Percentiles rank a stretch among this genome's conserved stretches.
These are phyloP conservation scores for Gossypium longicalyx DNA, from an alignment of 345 rosid species.

Conservation along the genomic window DNA sequence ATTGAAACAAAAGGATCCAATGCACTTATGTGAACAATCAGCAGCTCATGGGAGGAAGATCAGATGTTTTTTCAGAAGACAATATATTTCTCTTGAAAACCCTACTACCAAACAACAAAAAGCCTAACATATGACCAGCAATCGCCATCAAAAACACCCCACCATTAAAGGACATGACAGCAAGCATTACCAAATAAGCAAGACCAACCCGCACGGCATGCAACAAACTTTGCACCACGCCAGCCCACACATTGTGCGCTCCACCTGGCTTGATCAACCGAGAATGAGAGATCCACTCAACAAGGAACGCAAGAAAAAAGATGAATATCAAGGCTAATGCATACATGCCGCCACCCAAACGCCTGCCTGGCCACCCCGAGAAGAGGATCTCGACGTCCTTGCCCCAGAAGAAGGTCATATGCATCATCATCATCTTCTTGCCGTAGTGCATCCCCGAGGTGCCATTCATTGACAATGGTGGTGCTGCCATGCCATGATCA, in stretches of 20 bases:
- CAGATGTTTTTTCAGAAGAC: slow-evolving; percentile 6
- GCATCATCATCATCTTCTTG: slow-evolving; percentile 24
- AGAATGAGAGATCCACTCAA: slow-evolving; percentile 34
- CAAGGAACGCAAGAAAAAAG: slow-evolving; percentile 23
- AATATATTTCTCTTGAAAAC: slow-evolving; percentile 17
- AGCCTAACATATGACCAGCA: slow-evolving; percentile 40
- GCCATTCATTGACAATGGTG: slow-evolving; percentile 20
- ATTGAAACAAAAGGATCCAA: background rate
- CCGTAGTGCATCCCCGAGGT: slow-evolving; percentile 19
- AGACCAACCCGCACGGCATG: slow-evolving; percentile 32
- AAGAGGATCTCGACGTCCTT: slow-evolving; percentile 33
- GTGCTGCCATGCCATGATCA: slow-evolving; percentile 12
- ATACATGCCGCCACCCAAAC: slow-evolving; percentile 28
- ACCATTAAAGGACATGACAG: slow-evolving; percentile 44
- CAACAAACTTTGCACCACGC: slow-evolving; percentile 28
- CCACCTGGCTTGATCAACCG: slow-evolving; percentile 16
- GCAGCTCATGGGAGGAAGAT: slow-evolving; percentile 31
- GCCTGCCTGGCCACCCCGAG: slow-evolving; percentile 35
- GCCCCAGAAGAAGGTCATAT: slow-evolving; percentile 50
- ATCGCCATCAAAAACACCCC: slow-evolving; percentile 37
- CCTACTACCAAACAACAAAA: slow-evolving; percentile 35
- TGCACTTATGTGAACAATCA: background rate
- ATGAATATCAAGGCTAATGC: slow-evolving; percentile 28
- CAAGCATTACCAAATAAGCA: slow-evolving; percentile 37
- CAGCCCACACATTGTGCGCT: slow-evolving; percentile 7